A percentile compares a stretch with the other conserved stretches of the same genome.
phyloP scores from a whole-genome alignment of 2,329 filamentous ascomycete species.

The Dothideomycetes sp. region DNA sequence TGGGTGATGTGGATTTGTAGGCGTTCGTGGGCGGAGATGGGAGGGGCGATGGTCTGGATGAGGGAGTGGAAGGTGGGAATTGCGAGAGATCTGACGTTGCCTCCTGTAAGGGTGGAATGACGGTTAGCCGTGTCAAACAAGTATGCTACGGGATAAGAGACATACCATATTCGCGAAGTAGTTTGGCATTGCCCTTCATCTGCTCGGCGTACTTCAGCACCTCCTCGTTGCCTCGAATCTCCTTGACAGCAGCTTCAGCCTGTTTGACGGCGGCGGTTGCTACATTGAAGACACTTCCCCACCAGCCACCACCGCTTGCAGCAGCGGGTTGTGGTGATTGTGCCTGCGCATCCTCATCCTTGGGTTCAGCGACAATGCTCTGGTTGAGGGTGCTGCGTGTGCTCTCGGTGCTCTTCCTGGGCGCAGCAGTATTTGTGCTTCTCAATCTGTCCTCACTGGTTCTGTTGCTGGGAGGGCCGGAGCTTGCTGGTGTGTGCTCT shows the following conservation, averaged over 20 bases:
- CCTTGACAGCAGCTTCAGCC: constrained; percentile 83
- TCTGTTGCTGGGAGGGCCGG: constrained; percentile 39
- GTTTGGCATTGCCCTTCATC: constrained; percentile 77
- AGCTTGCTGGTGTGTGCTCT: constrained; percentile 40
- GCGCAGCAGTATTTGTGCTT: constrained; percentile 9
- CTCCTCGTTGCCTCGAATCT: constrained; percentile 93
- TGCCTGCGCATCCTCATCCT: constrained; percentile 4
- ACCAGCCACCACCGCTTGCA: constrained; percentile 52
- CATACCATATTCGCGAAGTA: constrained; percentile 64
- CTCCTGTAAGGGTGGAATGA: constrained; percentile 45
- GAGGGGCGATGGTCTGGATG: constrained; percentile 87
- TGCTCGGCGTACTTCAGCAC: constrained; percentile 94
- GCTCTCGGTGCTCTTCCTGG: constrained; percentile 64
- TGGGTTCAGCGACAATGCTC: constrained; percentile 51
- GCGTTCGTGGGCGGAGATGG: constrained; percentile 92
- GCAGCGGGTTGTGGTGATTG: constrained; percentile 9
- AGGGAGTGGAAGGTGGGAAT: constrained; percentile 92
- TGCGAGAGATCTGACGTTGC: constrained; percentile 74
- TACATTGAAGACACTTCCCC: constrained; percentile 75
- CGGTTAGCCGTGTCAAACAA: constrained; percentile 1
- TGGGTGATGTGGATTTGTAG: constrained; percentile 96
- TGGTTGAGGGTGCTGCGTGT: constrained; percentile 54
- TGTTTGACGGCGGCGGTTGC: constrained; percentile 80
- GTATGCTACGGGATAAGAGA: constrained; percentile 8
- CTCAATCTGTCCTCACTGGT: constrained; percentile 53